Evolutionary conservation across 495 filamentous ascomycete genomes (phyloP).

Genomic region (Xanthoparmelia taractica): DNA sequence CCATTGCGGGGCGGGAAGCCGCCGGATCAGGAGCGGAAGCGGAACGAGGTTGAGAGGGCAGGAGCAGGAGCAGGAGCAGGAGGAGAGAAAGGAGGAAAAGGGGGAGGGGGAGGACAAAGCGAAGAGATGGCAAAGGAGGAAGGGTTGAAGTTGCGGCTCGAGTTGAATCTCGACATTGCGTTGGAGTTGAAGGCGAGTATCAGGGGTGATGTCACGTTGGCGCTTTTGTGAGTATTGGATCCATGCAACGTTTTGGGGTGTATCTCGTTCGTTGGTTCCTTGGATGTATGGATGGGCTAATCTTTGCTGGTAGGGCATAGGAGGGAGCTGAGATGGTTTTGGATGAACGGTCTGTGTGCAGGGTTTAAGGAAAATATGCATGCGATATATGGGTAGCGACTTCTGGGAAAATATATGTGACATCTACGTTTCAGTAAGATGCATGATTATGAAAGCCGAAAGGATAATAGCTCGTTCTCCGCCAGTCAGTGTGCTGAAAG

Average conservation of each 20-base stretch:
- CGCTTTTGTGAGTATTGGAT: constrained; percentile 62
- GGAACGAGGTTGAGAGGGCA: no score
- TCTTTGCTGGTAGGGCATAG: no score
- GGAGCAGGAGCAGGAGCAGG: constrained; percentile 24
- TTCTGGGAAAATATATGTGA: neutral
- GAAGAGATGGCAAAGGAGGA: constrained; percentile 22
- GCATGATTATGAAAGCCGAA: neutral
- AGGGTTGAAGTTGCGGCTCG: constrained; percentile 51
- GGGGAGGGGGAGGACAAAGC: constrained; percentile 9
- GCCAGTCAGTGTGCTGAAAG: no score
- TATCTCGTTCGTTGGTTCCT: no score
- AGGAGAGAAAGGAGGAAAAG: constrained; percentile 16
- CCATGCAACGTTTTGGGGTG: no score
- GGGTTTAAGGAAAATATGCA: no score
- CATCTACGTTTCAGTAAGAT: neutral
- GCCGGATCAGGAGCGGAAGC: no score
- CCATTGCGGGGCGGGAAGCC: constrained; percentile 38
- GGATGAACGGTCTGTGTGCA: no score
- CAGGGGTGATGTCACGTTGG: constrained; percentile 79
- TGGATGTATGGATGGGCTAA: no score
- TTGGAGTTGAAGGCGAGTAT: constrained; percentile 91
- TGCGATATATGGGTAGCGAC: no score
- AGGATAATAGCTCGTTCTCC: neutral
- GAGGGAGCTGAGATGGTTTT: no score
- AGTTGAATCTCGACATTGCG: constrained; percentile 81